Evolutionary conservation across 768 basidiomycete genomes (phyloP).

Genomic region (Cystofilobasidium bisporidii): DNA sequence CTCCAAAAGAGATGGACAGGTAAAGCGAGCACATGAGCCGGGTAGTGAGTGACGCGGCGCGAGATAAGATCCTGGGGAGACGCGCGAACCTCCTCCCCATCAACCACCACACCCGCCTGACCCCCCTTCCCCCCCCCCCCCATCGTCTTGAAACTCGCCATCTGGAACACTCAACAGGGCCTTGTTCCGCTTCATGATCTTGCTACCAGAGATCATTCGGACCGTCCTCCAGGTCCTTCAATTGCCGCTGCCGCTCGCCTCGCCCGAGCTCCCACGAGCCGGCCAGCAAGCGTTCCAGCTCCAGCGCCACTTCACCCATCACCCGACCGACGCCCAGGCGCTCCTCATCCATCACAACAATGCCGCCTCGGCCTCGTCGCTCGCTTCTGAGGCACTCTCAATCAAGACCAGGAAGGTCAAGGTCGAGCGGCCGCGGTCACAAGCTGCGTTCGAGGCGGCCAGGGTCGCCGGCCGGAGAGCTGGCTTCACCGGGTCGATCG

Average conservation of each 20-base stretch:
- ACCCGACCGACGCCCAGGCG: constrained; percentile 16
- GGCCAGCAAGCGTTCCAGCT: constrained; percentile 3
- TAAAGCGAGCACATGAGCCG: no score
- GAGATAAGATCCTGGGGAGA: no score
- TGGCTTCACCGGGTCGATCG: constrained; percentile 21
- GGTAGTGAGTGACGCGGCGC: no score
- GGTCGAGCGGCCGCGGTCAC: constrained; percentile 11
- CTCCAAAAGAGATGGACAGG: no score
- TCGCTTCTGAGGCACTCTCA: neutral
- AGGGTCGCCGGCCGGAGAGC: neutral
- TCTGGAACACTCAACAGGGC: neutral
- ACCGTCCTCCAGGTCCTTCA: constrained; percentile 32
- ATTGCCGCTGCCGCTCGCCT: constrained; percentile 37
- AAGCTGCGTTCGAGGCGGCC: constrained; percentile 8
- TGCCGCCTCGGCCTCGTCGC: neutral
- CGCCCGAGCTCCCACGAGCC: constrained; percentile 32
- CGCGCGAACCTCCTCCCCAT: no score
- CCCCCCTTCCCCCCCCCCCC: no score
- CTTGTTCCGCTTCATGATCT: constrained; percentile 46
- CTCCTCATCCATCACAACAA: constrained; percentile 13
- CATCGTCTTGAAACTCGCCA: no score
- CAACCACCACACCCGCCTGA: no score
- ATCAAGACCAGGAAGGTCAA: constrained; percentile 12
- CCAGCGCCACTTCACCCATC: constrained; percentile 3
- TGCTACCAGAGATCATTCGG: constrained; percentile 43